Evolutionary conservation across 768 basidiomycete species (phyloP).

Genomic region (Collybiopsis luxurians): DNA sequence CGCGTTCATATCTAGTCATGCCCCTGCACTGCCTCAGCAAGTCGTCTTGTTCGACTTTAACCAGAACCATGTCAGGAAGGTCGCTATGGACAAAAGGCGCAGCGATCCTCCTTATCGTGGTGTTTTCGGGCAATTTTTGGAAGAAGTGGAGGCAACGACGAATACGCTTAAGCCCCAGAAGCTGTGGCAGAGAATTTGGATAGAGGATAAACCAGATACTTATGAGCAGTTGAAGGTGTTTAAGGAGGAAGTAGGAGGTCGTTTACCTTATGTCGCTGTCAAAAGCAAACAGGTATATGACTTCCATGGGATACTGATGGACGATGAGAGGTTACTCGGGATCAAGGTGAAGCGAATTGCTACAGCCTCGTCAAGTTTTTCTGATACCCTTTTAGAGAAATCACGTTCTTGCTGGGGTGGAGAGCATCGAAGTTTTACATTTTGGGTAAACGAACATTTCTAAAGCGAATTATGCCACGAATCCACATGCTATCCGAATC

Average conservation of each 20-base stretch:
- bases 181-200: not conserved
- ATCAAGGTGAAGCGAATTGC: not conserved
- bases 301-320: constrained; percentile 8
- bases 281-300: not conserved
- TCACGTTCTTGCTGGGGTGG: constrained; percentile 1
- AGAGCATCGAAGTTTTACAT: constrained; percentile 7
- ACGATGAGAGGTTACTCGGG: constrained; percentile 6
- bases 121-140: not conserved
- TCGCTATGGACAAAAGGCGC: not conserved
- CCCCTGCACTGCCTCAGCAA: constrained; percentile 1
- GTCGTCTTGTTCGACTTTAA: constrained; percentile 6
- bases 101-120: not conserved
- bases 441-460: constrained; percentile 12
- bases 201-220: not conserved
- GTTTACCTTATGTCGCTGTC: constrained; percentile 5
- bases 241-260: constrained; percentile 3
- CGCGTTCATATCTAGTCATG: constrained; percentile 1
- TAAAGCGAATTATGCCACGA: too few species aligned
- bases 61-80: constrained; percentile 2
- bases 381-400: not conserved
- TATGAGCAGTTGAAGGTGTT: not conserved
- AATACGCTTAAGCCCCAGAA: not conserved
- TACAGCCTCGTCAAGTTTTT: not conserved
- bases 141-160: not conserved
- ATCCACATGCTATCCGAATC: too few species aligned